Percentiles rank a stretch among this genome's conserved stretches.
Conservation (phyloP, 495 filamentous ascomycete genomes). For the Cercophora sp. region DNA sequence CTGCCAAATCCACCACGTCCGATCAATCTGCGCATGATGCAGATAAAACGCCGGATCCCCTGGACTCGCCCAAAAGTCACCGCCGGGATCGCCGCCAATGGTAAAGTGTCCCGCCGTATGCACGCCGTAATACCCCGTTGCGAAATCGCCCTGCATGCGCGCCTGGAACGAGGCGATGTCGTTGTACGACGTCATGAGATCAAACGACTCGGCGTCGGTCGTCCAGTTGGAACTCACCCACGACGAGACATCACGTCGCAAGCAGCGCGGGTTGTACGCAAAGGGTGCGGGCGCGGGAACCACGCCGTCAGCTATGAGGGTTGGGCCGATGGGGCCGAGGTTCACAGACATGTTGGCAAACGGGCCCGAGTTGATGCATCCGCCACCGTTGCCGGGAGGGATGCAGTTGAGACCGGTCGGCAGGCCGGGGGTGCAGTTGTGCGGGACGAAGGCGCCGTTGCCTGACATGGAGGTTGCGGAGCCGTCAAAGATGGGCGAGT, state of each 20-base stretch:
- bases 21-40: constrained; percentile 65
- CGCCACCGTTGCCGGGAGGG: constrained; percentile 54
- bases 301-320: constrained; percentile 7
- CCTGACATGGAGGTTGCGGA: constrained; percentile 55
- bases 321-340: constrained; percentile 46
- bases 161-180: constrained; percentile 49
- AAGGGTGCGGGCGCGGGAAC: constrained; percentile 13
- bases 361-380: constrained; percentile 57
- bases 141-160: constrained; percentile 47
- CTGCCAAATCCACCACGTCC: constrained; percentile 68
- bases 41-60: constrained; percentile 65
- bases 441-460: constrained; percentile 48
- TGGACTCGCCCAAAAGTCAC: constrained; percentile 54
- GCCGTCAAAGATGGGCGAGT: constrained; percentile 60
- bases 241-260: constrained; percentile 58
- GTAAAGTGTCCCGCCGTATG: constrained; percentile 64
- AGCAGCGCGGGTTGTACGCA: constrained; percentile 55
- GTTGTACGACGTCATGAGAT: constrained; percentile 30
- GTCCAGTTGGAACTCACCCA: constrained; percentile 41
- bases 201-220: constrained; percentile 39
- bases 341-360: constrained; percentile 50
- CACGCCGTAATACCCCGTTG: constrained; percentile 48
- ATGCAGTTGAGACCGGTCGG: constrained; percentile 42
- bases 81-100: constrained; percentile 55
- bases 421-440: constrained; percentile 20